Conservation (phyloP, 805 yeast genomes). For the Deakozyma indianensis region DNA sequence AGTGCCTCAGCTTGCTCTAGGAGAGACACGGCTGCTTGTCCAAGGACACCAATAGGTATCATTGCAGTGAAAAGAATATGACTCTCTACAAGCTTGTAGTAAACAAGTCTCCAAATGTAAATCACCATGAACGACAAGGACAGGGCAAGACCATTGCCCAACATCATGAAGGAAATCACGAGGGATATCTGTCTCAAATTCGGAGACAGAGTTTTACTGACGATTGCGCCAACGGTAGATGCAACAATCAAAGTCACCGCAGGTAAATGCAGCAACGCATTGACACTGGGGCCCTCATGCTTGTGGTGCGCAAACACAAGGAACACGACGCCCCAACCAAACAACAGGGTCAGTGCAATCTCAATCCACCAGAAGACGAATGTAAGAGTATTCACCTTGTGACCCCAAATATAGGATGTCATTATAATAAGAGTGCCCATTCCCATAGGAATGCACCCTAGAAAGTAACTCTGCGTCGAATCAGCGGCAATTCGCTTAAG, state of each 20-base stretch:
- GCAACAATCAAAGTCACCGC: constrained; percentile 68
- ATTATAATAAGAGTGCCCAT: constrained; percentile 40
- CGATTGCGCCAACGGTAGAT: constrained; percentile 49
- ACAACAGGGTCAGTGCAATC: constrained; percentile 27
- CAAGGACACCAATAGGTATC: constrained; percentile 69
- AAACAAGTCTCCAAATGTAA: constrained; percentile 43
- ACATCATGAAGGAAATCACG: constrained; percentile 39
- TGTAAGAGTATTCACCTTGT: constrained; percentile 30
- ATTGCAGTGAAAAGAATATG: constrained; percentile 13
- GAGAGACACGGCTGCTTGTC: constrained; percentile 69
- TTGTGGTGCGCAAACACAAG: constrained; percentile 29
- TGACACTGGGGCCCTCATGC: constrained; percentile 25
- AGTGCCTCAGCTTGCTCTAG: constrained; percentile 36
- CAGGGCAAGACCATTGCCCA: constrained; percentile 55
- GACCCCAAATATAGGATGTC: constrained; percentile 17
- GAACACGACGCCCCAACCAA: constrained; percentile 28
- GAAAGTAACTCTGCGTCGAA: constrained; percentile 39
- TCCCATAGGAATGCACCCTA: constrained; percentile 80
- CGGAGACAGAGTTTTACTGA: constrained; percentile 32
- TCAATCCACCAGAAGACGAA: constrained; percentile 69
- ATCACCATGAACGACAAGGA: constrained; percentile 42
- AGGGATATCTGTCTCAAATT: constrained; percentile 39
- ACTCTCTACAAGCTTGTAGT: constrained; percentile 35
- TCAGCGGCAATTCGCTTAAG: constrained; percentile 23
- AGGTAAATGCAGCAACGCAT: constrained; percentile 52